phyloP scores from a whole-genome alignment of 495 filamentous ascomycete species.

The Entonaema liquescens region DNA sequence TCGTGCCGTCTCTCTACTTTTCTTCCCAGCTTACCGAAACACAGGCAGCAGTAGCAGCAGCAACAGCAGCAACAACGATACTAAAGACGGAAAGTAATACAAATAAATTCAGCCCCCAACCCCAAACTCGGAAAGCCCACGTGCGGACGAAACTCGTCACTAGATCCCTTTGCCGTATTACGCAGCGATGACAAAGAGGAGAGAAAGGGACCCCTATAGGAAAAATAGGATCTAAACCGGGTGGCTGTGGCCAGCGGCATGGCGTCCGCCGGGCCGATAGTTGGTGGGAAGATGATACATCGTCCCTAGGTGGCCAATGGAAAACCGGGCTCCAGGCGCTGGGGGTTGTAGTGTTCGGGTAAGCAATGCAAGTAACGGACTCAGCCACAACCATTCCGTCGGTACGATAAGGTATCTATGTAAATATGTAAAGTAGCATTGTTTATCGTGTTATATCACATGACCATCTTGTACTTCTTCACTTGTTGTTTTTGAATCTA shows the following conservation, averaged over 20 bases:
- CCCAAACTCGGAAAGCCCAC: not conserved
- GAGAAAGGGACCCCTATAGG: not conserved
- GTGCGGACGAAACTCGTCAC: not conserved
- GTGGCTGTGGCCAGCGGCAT: slow-evolving; percentile 9
- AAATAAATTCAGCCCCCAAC: not conserved
- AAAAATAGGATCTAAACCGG: not conserved
- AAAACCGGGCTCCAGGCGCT: not conserved
- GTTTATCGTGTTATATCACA: not conserved
- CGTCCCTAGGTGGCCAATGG: slow-evolving; percentile 1
- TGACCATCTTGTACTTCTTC: not conserved
- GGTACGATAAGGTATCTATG: not conserved
- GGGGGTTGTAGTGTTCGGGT: not conserved
- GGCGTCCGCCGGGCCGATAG: slow-evolving; percentile 14
- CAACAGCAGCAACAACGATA: not conserved
- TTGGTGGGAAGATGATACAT: not conserved
- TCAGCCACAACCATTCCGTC: slow-evolving; percentile 21
- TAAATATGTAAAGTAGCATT: not conserved
- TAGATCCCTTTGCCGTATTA: slow-evolving; percentile 2
- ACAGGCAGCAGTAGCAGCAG: not conserved
- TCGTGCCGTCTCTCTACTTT: not conserved
- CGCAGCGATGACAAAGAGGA: slow-evolving; percentile 8
- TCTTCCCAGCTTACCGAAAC: not conserved
- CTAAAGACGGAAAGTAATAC: not conserved
- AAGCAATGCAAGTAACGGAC: not conserved
- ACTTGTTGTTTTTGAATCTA: too few species aligned